Conservation (phyloP, 2,329 filamentous ascomycete genomes). For the Dothistroma pini region DNA sequence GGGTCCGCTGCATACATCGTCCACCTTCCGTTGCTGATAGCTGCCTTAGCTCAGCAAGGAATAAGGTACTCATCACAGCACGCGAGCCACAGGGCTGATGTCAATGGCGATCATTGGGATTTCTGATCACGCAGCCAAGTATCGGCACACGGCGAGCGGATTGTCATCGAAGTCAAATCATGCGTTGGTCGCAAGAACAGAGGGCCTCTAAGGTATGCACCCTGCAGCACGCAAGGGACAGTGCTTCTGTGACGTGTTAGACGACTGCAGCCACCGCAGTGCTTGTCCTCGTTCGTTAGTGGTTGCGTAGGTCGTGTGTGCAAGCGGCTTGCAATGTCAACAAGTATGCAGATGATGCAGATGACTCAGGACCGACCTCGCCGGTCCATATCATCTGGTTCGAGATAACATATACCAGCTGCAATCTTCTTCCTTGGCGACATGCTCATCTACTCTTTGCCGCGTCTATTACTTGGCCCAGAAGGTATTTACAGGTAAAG, state of each 20-base stretch:
- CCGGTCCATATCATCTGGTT: constrained; percentile 7
- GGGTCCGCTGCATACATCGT: neutral
- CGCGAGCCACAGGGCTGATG: constrained; percentile 5
- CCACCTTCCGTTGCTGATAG: neutral
- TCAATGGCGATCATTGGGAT: neutral
- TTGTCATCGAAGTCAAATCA: neutral
- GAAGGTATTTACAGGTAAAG: constrained; percentile 7
- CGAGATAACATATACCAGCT: constrained; percentile 11
- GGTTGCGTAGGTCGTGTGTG: constrained; percentile 11
- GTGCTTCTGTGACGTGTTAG: neutral
- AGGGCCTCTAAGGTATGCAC: neutral
- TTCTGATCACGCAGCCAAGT: neutral
- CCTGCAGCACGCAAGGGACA: neutral
- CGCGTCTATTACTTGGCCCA: neutral
- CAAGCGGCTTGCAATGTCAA: constrained; percentile 12
- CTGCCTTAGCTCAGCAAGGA: constrained; percentile 2
- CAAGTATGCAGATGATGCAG: constrained; percentile 18
- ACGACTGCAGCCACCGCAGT: neutral
- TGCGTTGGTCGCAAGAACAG: neutral
- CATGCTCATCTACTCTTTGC: constrained; percentile 4
- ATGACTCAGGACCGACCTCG: constrained; percentile 4
- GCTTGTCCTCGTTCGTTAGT: constrained; percentile 5
- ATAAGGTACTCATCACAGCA: neutral
- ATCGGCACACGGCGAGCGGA: neutral
- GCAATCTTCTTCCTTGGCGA: constrained; percentile 9